Percentiles rank a stretch among this genome's conserved stretches.
phyloP scores from a whole-genome alignment of 1,284 basidiomycete species.

The Trametes polyzona region DNA sequence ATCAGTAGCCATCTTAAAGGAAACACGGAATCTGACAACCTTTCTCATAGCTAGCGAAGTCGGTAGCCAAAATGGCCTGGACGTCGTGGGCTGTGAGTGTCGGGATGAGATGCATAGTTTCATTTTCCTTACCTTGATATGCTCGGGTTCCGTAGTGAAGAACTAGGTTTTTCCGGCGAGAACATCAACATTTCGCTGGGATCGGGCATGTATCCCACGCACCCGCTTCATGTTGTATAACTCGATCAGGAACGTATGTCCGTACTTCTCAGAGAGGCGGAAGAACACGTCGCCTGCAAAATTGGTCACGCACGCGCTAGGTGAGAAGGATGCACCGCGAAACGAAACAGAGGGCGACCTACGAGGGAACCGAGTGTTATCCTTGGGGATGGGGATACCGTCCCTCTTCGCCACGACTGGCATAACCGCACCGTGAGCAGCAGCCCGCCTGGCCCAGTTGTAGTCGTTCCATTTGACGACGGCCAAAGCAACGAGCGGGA shows the following conservation, averaged over 20 bases:
- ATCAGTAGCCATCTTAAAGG: background rate
- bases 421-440: conserved; percentile 26
- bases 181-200: background rate
- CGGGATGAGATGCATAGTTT: background rate
- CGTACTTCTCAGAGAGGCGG: conserved; percentile 23
- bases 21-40: conserved; percentile 18
- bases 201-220: background rate
- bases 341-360: background rate
- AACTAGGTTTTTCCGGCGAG: conserved; percentile 26
- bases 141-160: conserved; percentile 36
- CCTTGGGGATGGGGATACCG: conserved; percentile 5
- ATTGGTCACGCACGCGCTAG: background rate
- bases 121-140: conserved; percentile 30
- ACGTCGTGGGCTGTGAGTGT: background rate
- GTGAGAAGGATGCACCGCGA: background rate
- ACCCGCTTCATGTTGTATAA: conserved; percentile 26
- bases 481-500: background rate
- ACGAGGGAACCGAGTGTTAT: conserved; percentile 22
- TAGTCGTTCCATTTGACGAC: background rate
- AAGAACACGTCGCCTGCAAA: conserved; percentile 25
- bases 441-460: conserved; percentile 18
- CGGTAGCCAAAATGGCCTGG: conserved; percentile 36
- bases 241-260: conserved; percentile 23
- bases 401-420: conserved; percentile 17
- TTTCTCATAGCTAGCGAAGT: conserved; percentile 38